A percentile compares a stretch with the other conserved stretches of the same genome.
These are phyloP conservation scores for Aspergillus tubingensis DNA, from an alignment of 2,329 filamentous ascomycete genomes.

Conservation along the genomic window DNA sequence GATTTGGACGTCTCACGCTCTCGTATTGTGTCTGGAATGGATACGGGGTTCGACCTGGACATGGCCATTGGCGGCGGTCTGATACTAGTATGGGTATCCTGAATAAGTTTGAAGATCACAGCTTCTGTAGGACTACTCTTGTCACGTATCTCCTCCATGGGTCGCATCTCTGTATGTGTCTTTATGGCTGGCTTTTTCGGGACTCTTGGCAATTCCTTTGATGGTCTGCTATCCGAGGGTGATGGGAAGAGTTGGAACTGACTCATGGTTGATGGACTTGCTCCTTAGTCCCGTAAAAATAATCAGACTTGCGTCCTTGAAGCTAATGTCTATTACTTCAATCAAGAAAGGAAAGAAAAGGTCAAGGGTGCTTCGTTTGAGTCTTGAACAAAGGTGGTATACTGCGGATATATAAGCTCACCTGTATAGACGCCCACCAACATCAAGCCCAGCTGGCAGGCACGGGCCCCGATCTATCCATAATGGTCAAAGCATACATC, in stretches of 20 bases:
- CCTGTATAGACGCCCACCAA: too few species aligned
- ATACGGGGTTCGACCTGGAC: conserved; percentile 20
- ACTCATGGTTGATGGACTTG: conserved; percentile 28
- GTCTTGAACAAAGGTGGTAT: too few species aligned
- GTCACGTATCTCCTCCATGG: conserved; percentile 33
- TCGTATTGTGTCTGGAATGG: conserved; percentile 14
- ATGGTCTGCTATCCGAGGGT: conserved; percentile 30
- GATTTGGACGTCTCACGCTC: conserved; percentile 20
- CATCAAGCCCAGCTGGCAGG: too few species aligned
- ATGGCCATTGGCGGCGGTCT: conserved; percentile 28
- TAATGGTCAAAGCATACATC: neutral
- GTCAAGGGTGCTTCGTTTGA: too few species aligned
- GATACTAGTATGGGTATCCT: conserved; percentile 34
- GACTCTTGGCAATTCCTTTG: conserved; percentile 38
- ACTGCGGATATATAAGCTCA: too few species aligned
- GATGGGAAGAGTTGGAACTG: conserved; percentile 47
- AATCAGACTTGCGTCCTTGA: neutral
- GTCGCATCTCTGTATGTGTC: conserved; percentile 28
- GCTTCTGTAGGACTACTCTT: conserved; percentile 37
- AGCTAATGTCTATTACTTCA: neutral
- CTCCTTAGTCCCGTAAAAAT: neutral
- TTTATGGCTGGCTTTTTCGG: conserved; percentile 26
- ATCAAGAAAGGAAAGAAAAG: neutral
- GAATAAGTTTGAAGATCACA: conserved; percentile 41
- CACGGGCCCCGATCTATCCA: too few species aligned